Evolutionary conservation across 2,329 filamentous ascomycete genomes (phyloP), one percentile per base, ranked within the genome.

Genomic region (Aspergillus japonicus): DNA sequence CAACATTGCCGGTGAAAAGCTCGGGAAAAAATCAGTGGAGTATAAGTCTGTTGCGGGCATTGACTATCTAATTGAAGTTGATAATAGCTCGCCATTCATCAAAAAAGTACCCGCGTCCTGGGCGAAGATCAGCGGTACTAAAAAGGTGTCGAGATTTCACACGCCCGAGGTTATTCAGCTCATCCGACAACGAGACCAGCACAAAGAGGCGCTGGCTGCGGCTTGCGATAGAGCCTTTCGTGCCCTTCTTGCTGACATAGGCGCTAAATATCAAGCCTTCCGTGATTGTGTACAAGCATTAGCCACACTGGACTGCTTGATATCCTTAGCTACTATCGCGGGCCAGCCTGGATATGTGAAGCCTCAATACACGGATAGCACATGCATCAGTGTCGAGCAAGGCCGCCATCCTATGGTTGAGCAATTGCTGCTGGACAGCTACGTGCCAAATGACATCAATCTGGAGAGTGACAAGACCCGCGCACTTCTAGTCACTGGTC

Each of bases 331-430:
- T 42, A 87, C 87, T 31, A 88, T 98, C 5, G 94, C 95, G 54
- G 84, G 85, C 2, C 89, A 95, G 62, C 93, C 94, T 0, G 93
- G 93, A 64, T 99, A 99, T 77, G 85, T 85, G 66, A 92, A 92
- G 64, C 95, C 95, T 0, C 84, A 86, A 3, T 84, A 88, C 64
- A 84, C 85, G 12, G 79, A 86, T 5, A 81, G 86, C 12, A 87
- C 88, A 8, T 84, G 86, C 60, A 88, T 99, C 61, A 81, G 84
- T 66, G 87, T 96, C 61, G 75, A 81, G 5, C 84, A 86, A 50
- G 95, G 92, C 57, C 90, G 95, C 4, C 95, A 99, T 73, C 94
- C 95, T 44, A 96, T 99, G 83, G 93, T 96, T 50, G 95, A 99
- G 74, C 92, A 96, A 71, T 86, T 94, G 11, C 84, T 98, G 5